Evolutionary conservation across 352 stramenopile species (phyloP).

Genomic region (Phytophthora citricola): DNA sequence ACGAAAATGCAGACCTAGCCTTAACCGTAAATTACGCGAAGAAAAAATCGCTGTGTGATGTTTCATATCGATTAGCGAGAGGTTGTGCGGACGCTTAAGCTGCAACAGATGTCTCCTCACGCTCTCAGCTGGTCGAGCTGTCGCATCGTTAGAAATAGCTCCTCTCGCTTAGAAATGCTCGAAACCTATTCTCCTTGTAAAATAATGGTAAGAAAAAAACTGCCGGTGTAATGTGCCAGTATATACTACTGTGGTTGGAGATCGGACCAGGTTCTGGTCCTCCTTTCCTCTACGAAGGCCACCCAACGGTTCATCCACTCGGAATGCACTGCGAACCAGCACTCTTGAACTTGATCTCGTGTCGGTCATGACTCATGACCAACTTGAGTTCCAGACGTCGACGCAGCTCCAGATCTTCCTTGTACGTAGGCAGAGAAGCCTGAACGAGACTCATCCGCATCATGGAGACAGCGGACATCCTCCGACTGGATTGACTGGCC

Average conservation of each 20-base stretch:
- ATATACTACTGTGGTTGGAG: constrained; percentile 63
- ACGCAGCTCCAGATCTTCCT: constrained; percentile 58
- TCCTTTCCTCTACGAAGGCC: constrained; percentile 50
- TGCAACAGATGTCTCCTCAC: too few relatives aligned
- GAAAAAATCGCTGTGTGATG: too few relatives aligned
- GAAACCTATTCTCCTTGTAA: too few relatives aligned
- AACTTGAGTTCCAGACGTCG: constrained; percentile 66
- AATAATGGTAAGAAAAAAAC: too few relatives aligned
- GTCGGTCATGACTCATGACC: constrained; percentile 61
- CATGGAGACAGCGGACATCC: constrained; percentile 20
- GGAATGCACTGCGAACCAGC: constrained; percentile 70
- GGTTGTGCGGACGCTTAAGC: too few relatives aligned
- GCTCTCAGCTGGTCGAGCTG: too few relatives aligned
- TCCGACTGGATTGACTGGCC: neutral
- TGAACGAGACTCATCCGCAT: constrained; percentile 19
- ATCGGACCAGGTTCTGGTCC: constrained; percentile 63
- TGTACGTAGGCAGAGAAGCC: constrained; percentile 39
- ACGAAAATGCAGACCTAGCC: too few relatives aligned
- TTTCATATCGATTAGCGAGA: too few relatives aligned
- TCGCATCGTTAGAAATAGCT: too few relatives aligned
- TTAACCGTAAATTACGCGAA: too few relatives aligned
- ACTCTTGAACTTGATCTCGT: constrained; percentile 55
- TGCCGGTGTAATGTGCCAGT: too few relatives aligned
- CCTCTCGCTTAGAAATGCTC: too few relatives aligned
- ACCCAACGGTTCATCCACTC: constrained; percentile 77